Evolutionary conservation across 306 rosid genomes (phyloP).

Genomic region (Vigna unguiculata): DNA sequence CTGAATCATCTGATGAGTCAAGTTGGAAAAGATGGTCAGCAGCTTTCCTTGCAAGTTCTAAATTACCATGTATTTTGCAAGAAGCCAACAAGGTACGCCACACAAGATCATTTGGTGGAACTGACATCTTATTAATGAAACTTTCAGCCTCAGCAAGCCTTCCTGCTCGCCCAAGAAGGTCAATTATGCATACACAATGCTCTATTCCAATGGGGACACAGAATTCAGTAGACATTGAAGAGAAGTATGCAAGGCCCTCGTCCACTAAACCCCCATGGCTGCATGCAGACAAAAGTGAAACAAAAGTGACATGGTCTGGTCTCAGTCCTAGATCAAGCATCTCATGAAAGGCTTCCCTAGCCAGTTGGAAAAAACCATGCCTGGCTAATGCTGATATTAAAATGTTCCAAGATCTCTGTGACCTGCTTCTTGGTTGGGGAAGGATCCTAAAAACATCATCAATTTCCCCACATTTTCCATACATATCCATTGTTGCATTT

Average conservation of each 20-base stretch:
- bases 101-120: constrained; percentile 71
- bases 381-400: constrained; percentile 86
- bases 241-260: constrained; percentile 83
- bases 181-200: constrained; percentile 88
- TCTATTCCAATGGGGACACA: constrained; percentile 71
- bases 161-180: constrained; percentile 97
- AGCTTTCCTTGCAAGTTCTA: constrained; percentile 79
- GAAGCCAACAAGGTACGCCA: constrained; percentile 93
- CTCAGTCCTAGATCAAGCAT: constrained; percentile 70
- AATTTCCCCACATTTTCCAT: constrained; percentile 91
- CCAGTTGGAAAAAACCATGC: constrained; percentile 75
- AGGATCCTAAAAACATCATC: constrained; percentile 72
- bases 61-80: constrained; percentile 79
- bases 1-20: constrained; percentile 84
- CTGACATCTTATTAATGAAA: constrained; percentile 68
- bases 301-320: constrained; percentile 93
- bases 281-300: constrained; percentile 91
- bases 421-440: constrained; percentile 62
- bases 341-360: constrained; percentile 73
- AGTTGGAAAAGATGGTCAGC: constrained; percentile 71
- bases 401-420: constrained; percentile 85
- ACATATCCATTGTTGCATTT: constrained; percentile 93
- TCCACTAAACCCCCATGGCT: constrained; percentile 91
- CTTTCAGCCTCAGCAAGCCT: constrained; percentile 81
- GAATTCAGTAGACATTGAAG: constrained; percentile 67